phyloP scores from a whole-genome alignment of 2,329 filamentous ascomycete species.

The Sporothrix pseudoabietina region DNA sequence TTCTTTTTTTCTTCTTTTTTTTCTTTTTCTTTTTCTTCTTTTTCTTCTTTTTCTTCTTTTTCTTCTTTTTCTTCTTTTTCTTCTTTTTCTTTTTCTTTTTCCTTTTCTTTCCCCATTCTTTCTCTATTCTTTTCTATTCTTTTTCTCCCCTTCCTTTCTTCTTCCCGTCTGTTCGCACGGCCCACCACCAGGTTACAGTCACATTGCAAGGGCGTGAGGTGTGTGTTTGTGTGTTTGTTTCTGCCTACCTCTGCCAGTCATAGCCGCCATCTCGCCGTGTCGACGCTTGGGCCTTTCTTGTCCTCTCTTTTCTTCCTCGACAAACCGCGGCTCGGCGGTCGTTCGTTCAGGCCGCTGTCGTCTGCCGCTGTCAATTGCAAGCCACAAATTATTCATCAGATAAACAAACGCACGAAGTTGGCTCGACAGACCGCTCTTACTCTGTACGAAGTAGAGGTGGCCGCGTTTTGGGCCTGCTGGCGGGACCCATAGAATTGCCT shows the following conservation, averaged over 20 bases:
- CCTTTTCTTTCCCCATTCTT: not conserved
- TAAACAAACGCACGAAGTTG: not conserved
- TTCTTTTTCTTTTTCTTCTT: not conserved
- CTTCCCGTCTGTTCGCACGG: constrained; percentile 2
- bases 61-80: not conserved
- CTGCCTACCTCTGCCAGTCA: not conserved
- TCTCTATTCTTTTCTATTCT: not conserved
- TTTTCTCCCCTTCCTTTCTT: not conserved
- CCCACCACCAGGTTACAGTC: not conserved
- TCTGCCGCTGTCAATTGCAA: not conserved
- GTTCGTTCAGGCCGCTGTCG: not conserved
- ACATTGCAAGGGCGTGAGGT: constrained; percentile 1
- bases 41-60: too few relatives aligned
- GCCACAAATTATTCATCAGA: not conserved
- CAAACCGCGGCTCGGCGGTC: not conserved
- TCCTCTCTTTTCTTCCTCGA: not conserved
- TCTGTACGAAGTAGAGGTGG: not conserved
- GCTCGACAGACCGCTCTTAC: not conserved
- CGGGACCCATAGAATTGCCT: not conserved
- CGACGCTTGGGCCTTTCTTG: not conserved
- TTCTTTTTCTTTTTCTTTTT: too few relatives aligned
- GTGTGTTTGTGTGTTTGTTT: not conserved
- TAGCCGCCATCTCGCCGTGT: not conserved
- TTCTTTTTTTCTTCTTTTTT: not conserved
- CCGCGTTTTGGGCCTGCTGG: not conserved